These are phyloP conservation scores for Murraya koenigii DNA, from an alignment of 345 rosid genomes.

Conservation along the genomic window DNA sequence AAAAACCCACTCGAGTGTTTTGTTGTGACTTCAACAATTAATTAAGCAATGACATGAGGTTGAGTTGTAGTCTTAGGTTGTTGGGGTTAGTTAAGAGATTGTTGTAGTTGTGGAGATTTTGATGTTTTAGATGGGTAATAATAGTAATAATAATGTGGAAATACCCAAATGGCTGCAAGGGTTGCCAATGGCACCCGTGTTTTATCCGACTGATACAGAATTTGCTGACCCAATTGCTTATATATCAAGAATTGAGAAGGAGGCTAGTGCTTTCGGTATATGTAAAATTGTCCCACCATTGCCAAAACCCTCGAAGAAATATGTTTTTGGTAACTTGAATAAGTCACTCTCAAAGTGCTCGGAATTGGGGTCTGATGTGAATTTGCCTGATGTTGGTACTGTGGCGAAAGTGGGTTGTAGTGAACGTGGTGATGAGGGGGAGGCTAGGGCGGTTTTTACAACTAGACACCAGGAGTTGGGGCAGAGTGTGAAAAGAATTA, in stretches of 20 bases:
- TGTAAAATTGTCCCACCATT: conserved; percentile 96
- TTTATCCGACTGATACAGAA: conserved; percentile 94
- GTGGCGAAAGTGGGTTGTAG: conserved; percentile 22
- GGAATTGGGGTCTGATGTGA: conserved; percentile 52
- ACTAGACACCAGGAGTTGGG: conserved; percentile 99
- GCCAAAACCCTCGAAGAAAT: conserved; percentile 89
- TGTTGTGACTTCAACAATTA: not conserved
- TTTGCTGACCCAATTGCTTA: conserved; percentile 98
- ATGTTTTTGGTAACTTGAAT: conserved; percentile 74
- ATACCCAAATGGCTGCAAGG: conserved; percentile 86
- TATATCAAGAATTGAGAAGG: conserved; percentile 93
- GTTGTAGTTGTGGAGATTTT: conserved; percentile 16
- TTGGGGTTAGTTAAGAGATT: conserved; percentile 4
- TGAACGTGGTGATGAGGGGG: conserved; percentile 37
- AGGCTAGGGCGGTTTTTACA: conserved; percentile 77
- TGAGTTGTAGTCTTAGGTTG: conserved; percentile 5
- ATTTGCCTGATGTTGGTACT: conserved; percentile 30
- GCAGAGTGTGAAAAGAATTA: conserved; percentile 50
- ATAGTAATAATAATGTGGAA: conserved; percentile 49
- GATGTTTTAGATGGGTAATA: conserved; percentile 48
- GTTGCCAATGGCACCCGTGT: conserved; percentile 89
- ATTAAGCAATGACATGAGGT: conserved; percentile 10
- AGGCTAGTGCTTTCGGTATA: conserved; percentile 90
- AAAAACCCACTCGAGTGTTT: conserved; percentile 1
- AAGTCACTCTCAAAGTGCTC: conserved; percentile 77